Conservation (phyloP, 2,329 filamentous ascomycete genomes). For the Botrytis aclada region DNA sequence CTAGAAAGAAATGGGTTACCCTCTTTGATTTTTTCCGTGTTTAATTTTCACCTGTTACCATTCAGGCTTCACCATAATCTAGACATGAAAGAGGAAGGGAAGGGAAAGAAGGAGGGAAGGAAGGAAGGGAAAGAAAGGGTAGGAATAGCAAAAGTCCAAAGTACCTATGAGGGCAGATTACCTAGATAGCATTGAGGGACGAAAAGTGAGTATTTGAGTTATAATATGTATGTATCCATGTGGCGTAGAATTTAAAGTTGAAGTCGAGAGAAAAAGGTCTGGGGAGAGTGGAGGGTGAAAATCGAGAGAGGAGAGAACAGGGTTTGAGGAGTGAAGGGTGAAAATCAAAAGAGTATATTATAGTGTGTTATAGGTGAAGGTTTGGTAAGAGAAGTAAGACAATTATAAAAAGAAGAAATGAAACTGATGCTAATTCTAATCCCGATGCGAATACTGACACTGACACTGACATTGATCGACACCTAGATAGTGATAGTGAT, state of each 20-base stretch:
- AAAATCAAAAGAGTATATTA: not conserved
- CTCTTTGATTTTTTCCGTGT: not conserved
- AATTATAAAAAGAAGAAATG: not conserved
- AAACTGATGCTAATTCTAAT: not conserved
- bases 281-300: not conserved
- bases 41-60: constrained; percentile 1
- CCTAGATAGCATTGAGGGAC: not conserved
- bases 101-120: not conserved
- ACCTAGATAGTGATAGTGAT: no score
- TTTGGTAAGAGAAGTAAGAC: not conserved
- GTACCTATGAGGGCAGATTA: no score
- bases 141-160: no score
- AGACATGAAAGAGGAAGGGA: not conserved
- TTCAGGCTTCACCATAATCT: not conserved
- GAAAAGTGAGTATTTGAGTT: not conserved
- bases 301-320: not conserved
- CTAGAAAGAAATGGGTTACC: constrained; percentile 10
- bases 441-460: not conserved
- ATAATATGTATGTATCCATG: not conserved
- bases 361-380: not conserved
- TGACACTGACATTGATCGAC: not conserved
- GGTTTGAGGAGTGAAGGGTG: not conserved
- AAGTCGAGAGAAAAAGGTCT: no score
- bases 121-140: not conserved
- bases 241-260: not conserved